Conservation (phyloP, 2,329 filamentous ascomycete species). For the Pseudogymnoascus pannorum region DNA sequence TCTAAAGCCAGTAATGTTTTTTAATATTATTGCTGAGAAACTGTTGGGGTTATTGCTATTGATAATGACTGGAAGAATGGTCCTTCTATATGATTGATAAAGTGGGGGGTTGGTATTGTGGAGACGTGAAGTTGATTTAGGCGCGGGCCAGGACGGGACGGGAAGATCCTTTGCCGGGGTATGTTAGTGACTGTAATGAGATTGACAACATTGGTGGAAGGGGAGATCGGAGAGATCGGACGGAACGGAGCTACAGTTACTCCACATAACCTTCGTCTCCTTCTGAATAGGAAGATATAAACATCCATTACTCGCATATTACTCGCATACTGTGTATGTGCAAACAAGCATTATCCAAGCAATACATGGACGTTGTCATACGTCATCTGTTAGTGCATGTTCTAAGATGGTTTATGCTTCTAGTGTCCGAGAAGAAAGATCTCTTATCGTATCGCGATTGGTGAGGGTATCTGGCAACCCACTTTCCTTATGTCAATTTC, state of each 20-base stretch:
- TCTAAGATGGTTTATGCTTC: background rate
- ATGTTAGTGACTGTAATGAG: background rate
- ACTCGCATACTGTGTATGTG: background rate
- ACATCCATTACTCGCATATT: too few species aligned
- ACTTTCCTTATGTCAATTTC: background rate
- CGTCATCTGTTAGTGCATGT: background rate
- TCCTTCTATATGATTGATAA: background rate
- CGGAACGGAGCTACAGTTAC: background rate
- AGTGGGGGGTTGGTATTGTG: background rate
- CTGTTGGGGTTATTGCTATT: too few species aligned
- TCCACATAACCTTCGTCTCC: background rate
- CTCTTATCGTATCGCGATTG: background rate
- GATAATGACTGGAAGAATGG: too few species aligned
- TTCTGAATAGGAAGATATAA: background rate
- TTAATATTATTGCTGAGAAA: too few species aligned
- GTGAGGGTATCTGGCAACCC: background rate
- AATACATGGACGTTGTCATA: background rate
- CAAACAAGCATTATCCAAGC: constrained; percentile 1
- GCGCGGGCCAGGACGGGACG: background rate
- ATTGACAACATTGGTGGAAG: background rate
- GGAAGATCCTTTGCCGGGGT: background rate
- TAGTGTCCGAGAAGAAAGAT: background rate
- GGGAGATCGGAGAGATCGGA: background rate
- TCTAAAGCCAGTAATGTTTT: too few species aligned
- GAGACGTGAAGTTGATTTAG: background rate